Conservation (phyloP, 2,329 filamentous ascomycete genomes). For the Ceratocystiopsis minuta region DNA sequence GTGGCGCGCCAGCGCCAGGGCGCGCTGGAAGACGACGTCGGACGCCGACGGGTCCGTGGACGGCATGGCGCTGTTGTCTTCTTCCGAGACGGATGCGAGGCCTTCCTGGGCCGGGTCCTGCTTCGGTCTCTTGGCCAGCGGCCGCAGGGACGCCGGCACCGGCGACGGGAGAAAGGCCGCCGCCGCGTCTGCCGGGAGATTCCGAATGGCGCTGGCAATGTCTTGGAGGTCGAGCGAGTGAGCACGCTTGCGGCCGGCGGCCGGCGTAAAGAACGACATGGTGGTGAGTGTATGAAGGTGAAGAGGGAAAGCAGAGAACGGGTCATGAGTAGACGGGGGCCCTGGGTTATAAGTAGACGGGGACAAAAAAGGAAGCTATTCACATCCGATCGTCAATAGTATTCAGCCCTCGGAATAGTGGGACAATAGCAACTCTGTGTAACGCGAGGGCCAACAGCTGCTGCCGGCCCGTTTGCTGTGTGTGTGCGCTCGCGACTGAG, state of each 20-base stretch:
- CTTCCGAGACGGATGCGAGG: too few species aligned
- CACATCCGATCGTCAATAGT: too few species aligned
- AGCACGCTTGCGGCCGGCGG: background rate
- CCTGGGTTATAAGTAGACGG: background rate
- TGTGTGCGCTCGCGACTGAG: too few species aligned
- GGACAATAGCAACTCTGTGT: too few species aligned
- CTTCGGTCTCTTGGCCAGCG: too few species aligned
- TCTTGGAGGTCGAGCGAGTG: background rate
- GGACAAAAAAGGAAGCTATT: background rate
- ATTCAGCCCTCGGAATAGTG: too few species aligned
- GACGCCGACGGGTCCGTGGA: too few species aligned
- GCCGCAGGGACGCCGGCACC: background rate
- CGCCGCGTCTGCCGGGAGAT: background rate
- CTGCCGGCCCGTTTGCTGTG: too few species aligned
- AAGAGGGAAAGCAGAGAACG: background rate
- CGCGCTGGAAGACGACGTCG: background rate
- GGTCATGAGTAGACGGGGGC: background rate
- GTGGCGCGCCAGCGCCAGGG: background rate
- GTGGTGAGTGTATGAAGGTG: background rate
- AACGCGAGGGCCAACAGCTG: too few species aligned
- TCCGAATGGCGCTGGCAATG: conserved; percentile 1
- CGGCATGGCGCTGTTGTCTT: too few species aligned
- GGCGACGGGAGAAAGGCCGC: conserved; percentile 1
- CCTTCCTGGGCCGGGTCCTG: too few species aligned
- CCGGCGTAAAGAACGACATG: background rate